phyloP scores from a whole-genome alignment of 2,329 filamentous ascomycete species.

The Proliferodiscus dingleyae region DNA sequence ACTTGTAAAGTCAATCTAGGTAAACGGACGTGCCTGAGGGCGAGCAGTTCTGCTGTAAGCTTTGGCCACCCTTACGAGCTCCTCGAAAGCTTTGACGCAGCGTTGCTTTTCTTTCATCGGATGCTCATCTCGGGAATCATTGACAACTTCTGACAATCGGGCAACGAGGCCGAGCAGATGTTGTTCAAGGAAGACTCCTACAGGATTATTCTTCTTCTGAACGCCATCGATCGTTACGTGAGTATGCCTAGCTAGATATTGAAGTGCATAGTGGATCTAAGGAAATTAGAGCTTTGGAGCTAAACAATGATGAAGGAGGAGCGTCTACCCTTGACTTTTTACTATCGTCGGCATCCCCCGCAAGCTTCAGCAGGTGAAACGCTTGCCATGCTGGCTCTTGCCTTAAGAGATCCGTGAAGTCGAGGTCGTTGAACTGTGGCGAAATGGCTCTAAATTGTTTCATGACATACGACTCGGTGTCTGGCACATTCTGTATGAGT shows the following conservation, averaged over 20 bases:
- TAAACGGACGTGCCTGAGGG: conserved; percentile 66
- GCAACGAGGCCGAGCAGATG: conserved; percentile 86
- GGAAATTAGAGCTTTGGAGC: background rate
- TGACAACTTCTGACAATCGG: conserved; percentile 72
- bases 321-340: conserved; percentile 52
- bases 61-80: conserved; percentile 76
- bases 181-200: conserved; percentile 73
- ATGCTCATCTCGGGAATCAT: conserved; percentile 56
- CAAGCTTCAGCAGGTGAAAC: conserved; percentile 75
- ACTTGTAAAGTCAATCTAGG: background rate
- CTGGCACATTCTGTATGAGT: conserved; percentile 50
- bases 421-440: conserved; percentile 60
- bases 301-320: background rate
- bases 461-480: conserved; percentile 63
- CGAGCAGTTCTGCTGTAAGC: conserved; percentile 71
- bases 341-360: conserved; percentile 61
- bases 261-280: conserved; percentile 30
- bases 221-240: conserved; percentile 24
- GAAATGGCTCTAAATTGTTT: conserved; percentile 64
- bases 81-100: conserved; percentile 77
- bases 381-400: conserved; percentile 71
- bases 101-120: conserved; percentile 65
- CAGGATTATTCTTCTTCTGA: conserved; percentile 46
- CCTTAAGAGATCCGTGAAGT: conserved; percentile 64
- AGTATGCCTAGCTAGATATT: conserved; percentile 37